phyloP scores from a whole-genome alignment of 148 eudicot genomes.

The Polygonum maritimum region DNA sequence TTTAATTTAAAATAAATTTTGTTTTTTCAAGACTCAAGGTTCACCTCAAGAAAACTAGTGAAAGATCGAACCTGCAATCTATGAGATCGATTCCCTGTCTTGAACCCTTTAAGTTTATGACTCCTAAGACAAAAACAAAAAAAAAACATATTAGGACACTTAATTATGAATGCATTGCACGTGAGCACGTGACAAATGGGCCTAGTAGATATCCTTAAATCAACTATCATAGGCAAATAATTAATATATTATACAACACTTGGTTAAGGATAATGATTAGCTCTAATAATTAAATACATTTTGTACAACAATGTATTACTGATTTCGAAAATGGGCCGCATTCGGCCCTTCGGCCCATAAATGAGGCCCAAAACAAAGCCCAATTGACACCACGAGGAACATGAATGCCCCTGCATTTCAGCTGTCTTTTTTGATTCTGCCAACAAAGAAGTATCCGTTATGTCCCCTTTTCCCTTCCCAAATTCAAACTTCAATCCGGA shows the following conservation, averaged over 20 bases:
- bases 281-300: not conserved
- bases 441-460: conserved; percentile 8
- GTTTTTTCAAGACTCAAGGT: no score
- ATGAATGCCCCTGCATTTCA: not conserved
- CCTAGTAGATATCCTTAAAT: not conserved
- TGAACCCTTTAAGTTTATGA: no score
- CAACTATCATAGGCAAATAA: no score
- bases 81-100: no score
- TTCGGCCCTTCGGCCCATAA: not conserved
- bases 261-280: not conserved
- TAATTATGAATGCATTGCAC: no score
- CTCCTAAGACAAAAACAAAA: no score
- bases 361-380: not conserved
- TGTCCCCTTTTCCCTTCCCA: conserved; percentile 1
- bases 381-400: not conserved
- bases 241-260: no score
- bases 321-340: not conserved
- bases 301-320: no score
- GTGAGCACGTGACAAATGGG: not conserved
- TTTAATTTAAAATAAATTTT: no score
- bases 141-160: no score
- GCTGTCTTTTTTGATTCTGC: not conserved
- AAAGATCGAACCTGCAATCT: no score
- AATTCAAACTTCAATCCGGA: not conserved
- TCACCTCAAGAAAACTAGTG: no score